Evolutionary conservation across 2,329 filamentous ascomycete species (phyloP), one percentile per base, ranked within the genome.

Genomic region (Trichoderma oligosporum): DNA sequence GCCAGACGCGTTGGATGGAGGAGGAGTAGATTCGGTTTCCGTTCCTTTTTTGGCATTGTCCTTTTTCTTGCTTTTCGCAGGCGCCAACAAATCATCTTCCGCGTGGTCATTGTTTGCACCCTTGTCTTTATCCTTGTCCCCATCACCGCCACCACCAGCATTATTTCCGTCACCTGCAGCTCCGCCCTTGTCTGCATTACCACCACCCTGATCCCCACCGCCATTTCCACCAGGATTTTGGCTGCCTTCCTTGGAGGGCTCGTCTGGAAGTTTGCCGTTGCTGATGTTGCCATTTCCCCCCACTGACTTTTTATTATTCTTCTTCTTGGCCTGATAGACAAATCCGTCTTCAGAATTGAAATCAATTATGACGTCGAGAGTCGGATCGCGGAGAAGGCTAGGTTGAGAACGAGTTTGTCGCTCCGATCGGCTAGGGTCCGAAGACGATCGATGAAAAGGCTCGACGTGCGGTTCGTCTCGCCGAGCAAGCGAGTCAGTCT

Each of bases 251-350:
- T 62, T 64, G 39, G 72, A 66, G 0, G 75, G 71, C 27, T 74
- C 68, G 60, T 78, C 77, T 29, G 72, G 71, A 61, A 77, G 76
- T 25, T 71, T 71, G 33, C 75, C 75, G 61, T 36, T 54, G 18
- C 31, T 46, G 24, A 39, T 25, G 39, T n/a, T 46, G 48, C 49
- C 36, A 35, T 57, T 57, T 7, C 31, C 20, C 18, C 20, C 31
- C n/a, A 20, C 33, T 7, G 22, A 25, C 7, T 16, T 16, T 33
- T 36, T 42, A 12, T 54, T 58, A 7, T 77, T 77, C 70, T 86
- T 87, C 69, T 79, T 84, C 68, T 81, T 82, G 62, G 80, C 78
- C 2, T 73, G 78, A 65, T 86, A 78, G 51, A 76, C 74, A 71
- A 77, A 82, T 47, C 76, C 80, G 39, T 81, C 74, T 52, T 78